Evolutionary conservation across 495 filamentous ascomycete species (phyloP), one percentile per base, ranked within the genome.

Genomic region (Xylaria scruposa): DNA sequence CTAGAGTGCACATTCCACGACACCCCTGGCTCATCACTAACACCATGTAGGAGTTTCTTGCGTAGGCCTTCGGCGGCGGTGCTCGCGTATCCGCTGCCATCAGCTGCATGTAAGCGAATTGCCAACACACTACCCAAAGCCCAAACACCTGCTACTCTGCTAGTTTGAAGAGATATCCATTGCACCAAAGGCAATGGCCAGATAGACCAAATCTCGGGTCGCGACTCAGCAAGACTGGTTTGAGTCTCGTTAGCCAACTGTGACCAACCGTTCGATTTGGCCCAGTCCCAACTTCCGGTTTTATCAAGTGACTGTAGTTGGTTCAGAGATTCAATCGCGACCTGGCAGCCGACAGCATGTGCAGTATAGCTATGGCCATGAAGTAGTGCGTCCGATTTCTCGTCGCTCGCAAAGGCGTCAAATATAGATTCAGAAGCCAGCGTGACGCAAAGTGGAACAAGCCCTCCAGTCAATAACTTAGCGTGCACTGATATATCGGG

Each of bases 351-450:
- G 10, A 94, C 85, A 0, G 92, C 83, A 77, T 95, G 92, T 3
- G 92, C 92, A 0, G 92, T 95, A 74, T 95, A 95, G 75, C 91
- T 93, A 79, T 95, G 92, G 0, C 92, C 92, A 73, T 95, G 92
- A 44, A 95, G 83, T 44, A 95, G 79, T 0, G 92, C 92, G 70
- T 93, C 90, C 15, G 85, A 86, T 82, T 93, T 94, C 47, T 92
- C 86, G 0, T 84, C 83, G 36, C 88, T 88, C 4, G 87, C 79
- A 72, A 94, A 94, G 2, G 89, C 86, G n/a, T 88, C 71, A 75
- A 92, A 95, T 61, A 95, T 90, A 62, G 86, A 88, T 63, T 92
- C 81, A 72, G 90, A 92, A 3, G 92, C 91, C 2, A 90, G 79
- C 0, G 92, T 95, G 2, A 86, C 84, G 74, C 89, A 90, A 4